Evolutionary conservation across 257 asterid genomes (phyloP).

Genomic region (Plantago major): DNA sequence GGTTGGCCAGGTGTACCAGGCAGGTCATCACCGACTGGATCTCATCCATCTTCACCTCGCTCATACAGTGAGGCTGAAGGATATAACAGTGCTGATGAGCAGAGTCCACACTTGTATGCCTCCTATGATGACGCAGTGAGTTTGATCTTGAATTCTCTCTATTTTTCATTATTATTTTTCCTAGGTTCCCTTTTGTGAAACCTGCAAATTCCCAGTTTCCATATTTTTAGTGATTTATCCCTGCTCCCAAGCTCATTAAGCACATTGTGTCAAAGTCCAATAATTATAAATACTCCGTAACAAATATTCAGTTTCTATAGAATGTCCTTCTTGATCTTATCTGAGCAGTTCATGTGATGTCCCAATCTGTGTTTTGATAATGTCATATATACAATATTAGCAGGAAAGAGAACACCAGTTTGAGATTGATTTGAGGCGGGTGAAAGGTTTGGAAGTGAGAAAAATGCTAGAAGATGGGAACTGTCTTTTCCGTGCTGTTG

Average conservation of each 20-base stretch:
- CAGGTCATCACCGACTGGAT: conserved; percentile 83
- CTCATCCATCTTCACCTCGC: conserved; percentile 96
- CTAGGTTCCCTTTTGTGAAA: background rate
- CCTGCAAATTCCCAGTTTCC: background rate
- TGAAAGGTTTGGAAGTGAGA: conserved; percentile 85
- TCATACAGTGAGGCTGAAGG: conserved; percentile 94
- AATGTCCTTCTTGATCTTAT: no score
- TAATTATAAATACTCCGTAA: no score
- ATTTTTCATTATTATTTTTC: background rate
- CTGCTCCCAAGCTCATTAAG: no score
- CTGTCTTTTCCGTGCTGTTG: conserved; percentile 99
- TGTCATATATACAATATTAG: conserved; percentile 19
- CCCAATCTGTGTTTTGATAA: conserved; percentile 3
- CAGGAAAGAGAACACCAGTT: conserved; percentile 95
- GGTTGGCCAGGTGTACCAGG: conserved; percentile 62
- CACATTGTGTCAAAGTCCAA: no score
- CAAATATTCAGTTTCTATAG: no score
- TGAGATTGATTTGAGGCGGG: conserved; percentile 81
- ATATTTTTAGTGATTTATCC: no score
- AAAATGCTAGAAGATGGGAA: conserved; percentile 96
- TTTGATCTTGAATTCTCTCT: conserved; percentile 19
- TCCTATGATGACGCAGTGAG: conserved; percentile 87
- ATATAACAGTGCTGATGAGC: conserved; percentile 96
- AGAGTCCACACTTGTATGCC: conserved; percentile 57
- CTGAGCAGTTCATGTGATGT: background rate